A percentile compares a stretch with the other conserved stretches of the same genome.
Conservation (phyloP, 768 basidiomycete species). For the Lentinula raphanica region DNA sequence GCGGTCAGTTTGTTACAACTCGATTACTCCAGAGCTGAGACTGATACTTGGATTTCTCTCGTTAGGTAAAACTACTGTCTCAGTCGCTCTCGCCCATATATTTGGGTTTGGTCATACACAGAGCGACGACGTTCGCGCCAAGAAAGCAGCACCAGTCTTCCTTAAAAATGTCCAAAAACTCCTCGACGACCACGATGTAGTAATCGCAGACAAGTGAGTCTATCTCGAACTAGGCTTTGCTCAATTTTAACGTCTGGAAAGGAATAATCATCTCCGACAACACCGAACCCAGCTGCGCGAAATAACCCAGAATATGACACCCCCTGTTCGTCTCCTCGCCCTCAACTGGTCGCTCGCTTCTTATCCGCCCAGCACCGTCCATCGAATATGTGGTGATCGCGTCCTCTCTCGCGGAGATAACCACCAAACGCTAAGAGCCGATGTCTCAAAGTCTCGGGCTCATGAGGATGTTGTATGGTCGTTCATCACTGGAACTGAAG, state of each 20-base stretch:
- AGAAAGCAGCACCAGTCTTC: slow-evolving; percentile 68
- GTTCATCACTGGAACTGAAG: slow-evolving; percentile 65
- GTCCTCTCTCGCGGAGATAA: slow-evolving; percentile 71
- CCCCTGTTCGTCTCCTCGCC: slow-evolving; percentile 71
- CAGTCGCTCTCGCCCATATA: slow-evolving; percentile 71
- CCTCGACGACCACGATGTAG: slow-evolving; percentile 63
- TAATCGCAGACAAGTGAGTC: slow-evolving; percentile 88
- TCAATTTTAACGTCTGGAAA: slow-evolving; percentile 5
- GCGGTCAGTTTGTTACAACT: slow-evolving; percentile 52
- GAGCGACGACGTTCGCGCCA: slow-evolving; percentile 80
- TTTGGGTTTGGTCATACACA: slow-evolving; percentile 91
- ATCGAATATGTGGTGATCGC: slow-evolving; percentile 75
- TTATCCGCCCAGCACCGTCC: slow-evolving; percentile 52
- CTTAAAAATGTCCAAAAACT: slow-evolving; percentile 64
- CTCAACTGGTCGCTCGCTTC: slow-evolving; percentile 68
- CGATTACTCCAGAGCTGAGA: too few relatives aligned
- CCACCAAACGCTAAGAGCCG: slow-evolving; percentile 77
- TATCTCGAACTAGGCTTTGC: background rate
- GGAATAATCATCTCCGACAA: slow-evolving; percentile 85
- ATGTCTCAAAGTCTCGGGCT: slow-evolving; percentile 31
- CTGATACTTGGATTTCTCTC: too few relatives aligned
- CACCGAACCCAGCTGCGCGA: slow-evolving; percentile 73
- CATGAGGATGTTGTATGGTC: slow-evolving; percentile 83
- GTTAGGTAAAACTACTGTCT: slow-evolving; percentile 84
- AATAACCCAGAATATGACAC: slow-evolving; percentile 32